Conservation (phyloP, 2,329 filamentous ascomycete genomes). For the Elsinoe necatrix region DNA sequence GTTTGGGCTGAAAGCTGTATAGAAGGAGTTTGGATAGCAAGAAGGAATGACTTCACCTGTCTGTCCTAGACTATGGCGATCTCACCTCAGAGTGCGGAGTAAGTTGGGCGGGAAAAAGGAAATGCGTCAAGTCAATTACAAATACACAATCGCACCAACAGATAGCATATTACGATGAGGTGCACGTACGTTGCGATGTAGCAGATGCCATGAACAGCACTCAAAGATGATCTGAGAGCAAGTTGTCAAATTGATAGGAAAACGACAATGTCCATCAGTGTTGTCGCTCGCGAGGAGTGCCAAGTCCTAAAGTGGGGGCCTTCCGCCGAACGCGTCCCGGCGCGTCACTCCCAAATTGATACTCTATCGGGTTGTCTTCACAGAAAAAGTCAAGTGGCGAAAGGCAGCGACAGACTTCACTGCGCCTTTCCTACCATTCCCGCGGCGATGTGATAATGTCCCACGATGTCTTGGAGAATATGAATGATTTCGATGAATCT, state of each 20-base stretch:
- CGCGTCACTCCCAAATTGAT: conserved; percentile 6
- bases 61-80: neutral
- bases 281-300: neutral
- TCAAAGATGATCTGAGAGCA: no score
- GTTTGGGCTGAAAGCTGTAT: no score
- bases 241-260: neutral
- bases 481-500: conserved; percentile 25
- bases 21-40: neutral
- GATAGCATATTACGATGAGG: no score
- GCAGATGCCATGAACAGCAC: neutral
- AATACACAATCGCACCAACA: no score
- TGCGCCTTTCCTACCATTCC: no score
- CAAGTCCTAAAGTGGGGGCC: neutral
- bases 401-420: neutral
- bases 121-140: neutral
- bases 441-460: neutral
- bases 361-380: neutral
- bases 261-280: conserved; percentile 1
- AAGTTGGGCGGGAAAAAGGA: conserved; percentile 3
- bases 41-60: neutral
- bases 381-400: neutral
- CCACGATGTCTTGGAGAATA: neutral
- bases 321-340: conserved; percentile 1
- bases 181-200: no score
- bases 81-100: neutral